These are phyloP conservation scores for Phytophthora citricola DNA, from an alignment of 352 stramenopile genomes.

Conservation along the genomic window DNA sequence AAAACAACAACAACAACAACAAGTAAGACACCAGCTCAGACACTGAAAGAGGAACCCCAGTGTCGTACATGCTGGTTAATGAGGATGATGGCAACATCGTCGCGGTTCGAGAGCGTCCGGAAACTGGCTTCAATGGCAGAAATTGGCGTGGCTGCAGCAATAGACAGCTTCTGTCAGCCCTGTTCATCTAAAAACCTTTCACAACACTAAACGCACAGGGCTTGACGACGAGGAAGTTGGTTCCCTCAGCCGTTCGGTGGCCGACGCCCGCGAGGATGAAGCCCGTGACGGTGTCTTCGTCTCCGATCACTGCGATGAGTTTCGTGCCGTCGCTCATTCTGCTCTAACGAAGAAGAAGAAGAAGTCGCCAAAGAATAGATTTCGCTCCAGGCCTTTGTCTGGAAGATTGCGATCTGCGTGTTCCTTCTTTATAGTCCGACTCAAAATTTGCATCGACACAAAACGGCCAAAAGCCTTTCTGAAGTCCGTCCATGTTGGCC, in stretches of 20 bases:
- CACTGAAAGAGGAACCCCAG: not conserved
- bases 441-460: constrained; percentile 19
- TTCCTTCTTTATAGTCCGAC: constrained; percentile 7
- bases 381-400: not conserved
- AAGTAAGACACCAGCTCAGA: constrained; percentile 1
- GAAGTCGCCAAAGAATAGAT: constrained; percentile 10
- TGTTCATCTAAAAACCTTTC: constrained; percentile 7
- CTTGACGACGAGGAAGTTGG: constrained; percentile 98
- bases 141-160: constrained; percentile 80
- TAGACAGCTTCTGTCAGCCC: not conserved
- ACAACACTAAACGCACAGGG: constrained; percentile 63
- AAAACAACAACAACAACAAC: not conserved
- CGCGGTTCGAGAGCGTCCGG: constrained; percentile 90
- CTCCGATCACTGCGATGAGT: constrained; percentile 88
- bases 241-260: constrained; percentile 94
- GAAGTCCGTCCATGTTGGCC: constrained; percentile 28
- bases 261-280: constrained; percentile 98
- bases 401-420: constrained; percentile 12
- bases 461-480: constrained; percentile 21
- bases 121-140: constrained; percentile 94
- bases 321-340: constrained; percentile 87
- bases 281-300: constrained; percentile 98
- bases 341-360: constrained; percentile 1
- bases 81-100: constrained; percentile 98
- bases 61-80: constrained; percentile 97